Percentiles rank a stretch among this genome's conserved stretches.
These are phyloP conservation scores for Suillus paluster DNA, from an alignment of 768 basidiomycete genomes.

Conservation along the genomic window DNA sequence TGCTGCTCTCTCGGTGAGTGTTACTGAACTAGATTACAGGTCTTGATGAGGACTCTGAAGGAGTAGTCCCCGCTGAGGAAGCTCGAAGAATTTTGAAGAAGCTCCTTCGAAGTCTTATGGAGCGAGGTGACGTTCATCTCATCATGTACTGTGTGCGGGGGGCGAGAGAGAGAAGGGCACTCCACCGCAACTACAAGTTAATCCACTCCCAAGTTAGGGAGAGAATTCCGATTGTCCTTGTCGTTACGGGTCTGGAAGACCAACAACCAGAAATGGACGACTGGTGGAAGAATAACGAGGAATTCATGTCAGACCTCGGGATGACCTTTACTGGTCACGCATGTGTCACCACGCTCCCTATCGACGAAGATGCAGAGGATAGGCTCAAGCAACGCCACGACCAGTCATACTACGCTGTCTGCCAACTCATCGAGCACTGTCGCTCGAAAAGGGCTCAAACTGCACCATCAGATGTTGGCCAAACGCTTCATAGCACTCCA, in stretches of 20 bases:
- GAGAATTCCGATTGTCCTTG: conserved; percentile 32
- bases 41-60: conserved; percentile 35
- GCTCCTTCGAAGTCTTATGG: conserved; percentile 38
- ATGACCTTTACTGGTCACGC: conserved; percentile 44
- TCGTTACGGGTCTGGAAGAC: too few species aligned
- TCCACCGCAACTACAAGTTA: conserved; percentile 33
- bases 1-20: neutral
- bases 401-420: conserved; percentile 25
- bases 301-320: conserved; percentile 31
- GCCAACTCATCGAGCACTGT: conserved; percentile 17
- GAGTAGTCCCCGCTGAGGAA: conserved; percentile 27
- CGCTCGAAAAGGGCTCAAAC: neutral
- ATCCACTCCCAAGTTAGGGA: conserved; percentile 34
- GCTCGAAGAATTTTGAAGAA: conserved; percentile 31
- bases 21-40: conserved; percentile 15
- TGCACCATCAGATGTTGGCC: neutral
- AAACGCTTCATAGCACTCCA: neutral
- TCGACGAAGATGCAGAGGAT: conserved; percentile 24
- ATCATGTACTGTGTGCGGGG: conserved; percentile 41
- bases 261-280: conserved; percentile 36
- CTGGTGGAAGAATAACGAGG: conserved; percentile 45
- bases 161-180: conserved; percentile 30
- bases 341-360: conserved; percentile 43
- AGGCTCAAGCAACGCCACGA: conserved; percentile 19
- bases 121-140: conserved; percentile 31